Evolutionary conservation across 345 rosid species (phyloP).

Genomic region (Draba incana): DNA sequence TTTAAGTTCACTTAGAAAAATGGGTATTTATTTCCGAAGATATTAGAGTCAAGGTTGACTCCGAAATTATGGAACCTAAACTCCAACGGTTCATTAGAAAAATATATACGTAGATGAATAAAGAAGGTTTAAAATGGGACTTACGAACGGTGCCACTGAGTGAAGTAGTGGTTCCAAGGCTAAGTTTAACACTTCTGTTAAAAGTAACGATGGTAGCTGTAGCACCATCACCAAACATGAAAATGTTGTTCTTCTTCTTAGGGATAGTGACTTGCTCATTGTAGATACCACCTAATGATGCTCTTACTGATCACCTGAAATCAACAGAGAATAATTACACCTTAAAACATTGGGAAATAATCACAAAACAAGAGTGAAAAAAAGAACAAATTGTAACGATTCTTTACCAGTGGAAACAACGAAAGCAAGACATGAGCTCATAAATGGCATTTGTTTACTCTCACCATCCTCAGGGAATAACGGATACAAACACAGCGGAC

Average conservation of each 20-base stretch:
- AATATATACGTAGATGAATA: too few relatives aligned
- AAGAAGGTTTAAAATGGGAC: conserved; percentile 3
- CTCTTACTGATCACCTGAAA: conserved; percentile 63
- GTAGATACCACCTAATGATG: conserved; percentile 66
- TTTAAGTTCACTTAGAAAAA: too few relatives aligned
- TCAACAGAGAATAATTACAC: conserved; percentile 17
- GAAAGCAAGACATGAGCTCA: conserved; percentile 99
- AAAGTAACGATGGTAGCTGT: conserved; percentile 58
- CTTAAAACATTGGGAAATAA: conserved; percentile 20
- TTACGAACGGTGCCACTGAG: conserved; percentile 54
- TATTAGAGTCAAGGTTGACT: too few relatives aligned
- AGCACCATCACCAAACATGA: conserved; percentile 79
- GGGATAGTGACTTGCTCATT: conserved; percentile 48
- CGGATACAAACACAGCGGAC: conserved; percentile 79
- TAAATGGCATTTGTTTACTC: conserved; percentile 59
- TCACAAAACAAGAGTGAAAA: neutral
- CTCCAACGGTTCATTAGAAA: too few relatives aligned
- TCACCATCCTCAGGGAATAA: conserved; percentile 63
- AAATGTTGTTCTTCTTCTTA: conserved; percentile 52
- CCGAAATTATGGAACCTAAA: too few relatives aligned
- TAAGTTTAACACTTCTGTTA: conserved; percentile 46
- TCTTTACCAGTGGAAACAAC: conserved; percentile 84
- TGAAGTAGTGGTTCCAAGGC: conserved; percentile 48
- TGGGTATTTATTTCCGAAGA: too few relatives aligned
- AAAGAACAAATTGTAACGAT: neutral